These are phyloP conservation scores for Phaseolus coccineus DNA, from an alignment of 331 rosid species.

Conservation along the genomic window DNA sequence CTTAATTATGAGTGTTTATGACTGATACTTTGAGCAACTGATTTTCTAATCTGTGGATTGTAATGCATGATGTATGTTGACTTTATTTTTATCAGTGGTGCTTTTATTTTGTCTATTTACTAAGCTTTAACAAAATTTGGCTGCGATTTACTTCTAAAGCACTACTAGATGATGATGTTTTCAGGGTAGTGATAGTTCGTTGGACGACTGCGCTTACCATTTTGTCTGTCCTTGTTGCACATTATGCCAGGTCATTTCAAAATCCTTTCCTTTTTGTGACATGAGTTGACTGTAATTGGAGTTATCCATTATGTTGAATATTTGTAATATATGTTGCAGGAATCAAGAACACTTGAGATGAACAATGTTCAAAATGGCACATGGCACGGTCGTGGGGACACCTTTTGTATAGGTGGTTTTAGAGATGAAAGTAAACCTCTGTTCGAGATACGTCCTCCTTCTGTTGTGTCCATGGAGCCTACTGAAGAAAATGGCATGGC, in stretches of 20 bases:
- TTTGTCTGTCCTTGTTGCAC: constrained; percentile 94
- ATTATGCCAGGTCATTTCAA: constrained; percentile 75
- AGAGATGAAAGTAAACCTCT: constrained; percentile 65
- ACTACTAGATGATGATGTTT: constrained; percentile 29
- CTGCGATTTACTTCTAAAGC: constrained; percentile 21
- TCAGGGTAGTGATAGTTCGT: constrained; percentile 82
- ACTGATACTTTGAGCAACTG: constrained; percentile 1
- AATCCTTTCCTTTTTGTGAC: constrained; percentile 35
- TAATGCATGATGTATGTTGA: background rate
- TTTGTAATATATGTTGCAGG: constrained; percentile 57
- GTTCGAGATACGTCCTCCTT: constrained; percentile 68
- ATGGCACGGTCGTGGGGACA: constrained; percentile 97
- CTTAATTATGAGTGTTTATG: constrained; percentile 4
- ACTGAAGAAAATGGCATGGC: constrained; percentile 43
- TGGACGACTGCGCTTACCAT: constrained; percentile 89
- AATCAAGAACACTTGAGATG: constrained; percentile 93
- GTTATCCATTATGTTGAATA: constrained; percentile 21
- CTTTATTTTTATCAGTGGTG: background rate
- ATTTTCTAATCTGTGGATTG: background rate
- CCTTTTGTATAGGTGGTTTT: constrained; percentile 69
- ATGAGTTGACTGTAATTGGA: constrained; percentile 5
- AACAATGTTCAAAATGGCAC: constrained; percentile 95
- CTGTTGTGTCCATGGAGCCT: constrained; percentile 53
- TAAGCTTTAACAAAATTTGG: background rate
- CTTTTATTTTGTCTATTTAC: constrained; percentile 7